Conservation (phyloP, 768 basidiomycete genomes). For the Mycena rebaudengoi region DNA sequence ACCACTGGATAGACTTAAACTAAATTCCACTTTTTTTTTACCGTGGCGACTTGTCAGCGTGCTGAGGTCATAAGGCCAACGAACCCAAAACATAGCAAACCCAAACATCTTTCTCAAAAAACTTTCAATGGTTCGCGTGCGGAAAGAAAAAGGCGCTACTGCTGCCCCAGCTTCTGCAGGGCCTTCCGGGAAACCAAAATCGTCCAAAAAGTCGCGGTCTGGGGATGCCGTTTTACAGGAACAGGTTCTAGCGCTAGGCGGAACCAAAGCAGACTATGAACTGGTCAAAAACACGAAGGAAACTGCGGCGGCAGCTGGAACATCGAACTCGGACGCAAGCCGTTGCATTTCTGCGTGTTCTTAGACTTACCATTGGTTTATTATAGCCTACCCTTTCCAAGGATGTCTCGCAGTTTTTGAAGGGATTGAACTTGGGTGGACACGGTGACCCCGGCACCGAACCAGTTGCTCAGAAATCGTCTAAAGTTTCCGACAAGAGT, state of each 20-base stretch:
- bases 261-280: slow-evolving; percentile 56
- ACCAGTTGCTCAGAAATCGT: slow-evolving; percentile 21
- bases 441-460: slow-evolving; percentile 9
- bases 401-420: slow-evolving; percentile 57
- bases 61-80: not conserved
- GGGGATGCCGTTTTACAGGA: slow-evolving; percentile 34
- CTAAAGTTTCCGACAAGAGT: slow-evolving; percentile 19
- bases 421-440: slow-evolving; percentile 44
- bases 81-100: not conserved
- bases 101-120: slow-evolving; percentile 5
- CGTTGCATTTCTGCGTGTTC: not conserved
- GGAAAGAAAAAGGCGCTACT: slow-evolving; percentile 31
- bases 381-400: slow-evolving; percentile 51
- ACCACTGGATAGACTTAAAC: not conserved
- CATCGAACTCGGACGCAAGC: slow-evolving; percentile 43
- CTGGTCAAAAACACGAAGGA: slow-evolving; percentile 51
- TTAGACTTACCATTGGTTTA: not conserved
- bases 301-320: slow-evolving; percentile 35
- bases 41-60: too few relatives aligned
- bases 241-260: slow-evolving; percentile 53
- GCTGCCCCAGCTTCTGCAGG: slow-evolving; percentile 7
- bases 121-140: slow-evolving; percentile 33
- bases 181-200: slow-evolving; percentile 15
- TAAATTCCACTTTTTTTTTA: not conserved
- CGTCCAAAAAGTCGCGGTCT: slow-evolving; percentile 22